Evolutionary conservation across 2,329 filamentous ascomycete species (phyloP).

Genomic region (Macrophomina phaseolina): DNA sequence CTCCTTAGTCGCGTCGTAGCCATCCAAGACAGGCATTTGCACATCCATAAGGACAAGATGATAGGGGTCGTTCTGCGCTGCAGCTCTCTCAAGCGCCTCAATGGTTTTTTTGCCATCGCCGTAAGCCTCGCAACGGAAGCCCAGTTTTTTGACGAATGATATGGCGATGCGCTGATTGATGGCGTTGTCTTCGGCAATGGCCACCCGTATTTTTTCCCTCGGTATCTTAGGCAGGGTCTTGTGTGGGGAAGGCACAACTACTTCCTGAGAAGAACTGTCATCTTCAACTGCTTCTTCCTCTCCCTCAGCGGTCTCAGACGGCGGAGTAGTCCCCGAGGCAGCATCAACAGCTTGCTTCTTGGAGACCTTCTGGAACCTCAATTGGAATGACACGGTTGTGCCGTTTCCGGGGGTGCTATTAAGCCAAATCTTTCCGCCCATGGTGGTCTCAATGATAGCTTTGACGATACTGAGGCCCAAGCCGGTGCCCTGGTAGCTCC

Average conservation of each 20-base stretch:
- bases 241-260: constrained; percentile 47
- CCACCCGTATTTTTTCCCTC: constrained; percentile 80
- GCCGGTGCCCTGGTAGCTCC: constrained; percentile 90
- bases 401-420: constrained; percentile 76
- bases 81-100: constrained; percentile 78
- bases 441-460: constrained; percentile 88
- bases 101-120: constrained; percentile 89
- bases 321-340: constrained; percentile 36
- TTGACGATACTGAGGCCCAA: constrained; percentile 94
- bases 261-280: constrained; percentile 42
- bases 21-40: constrained; percentile 92
- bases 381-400: constrained; percentile 77
- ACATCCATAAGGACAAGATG: constrained; percentile 92
- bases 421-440: constrained; percentile 83
- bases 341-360: constrained; percentile 59
- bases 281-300: constrained; percentile 50
- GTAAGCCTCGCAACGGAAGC: constrained; percentile 86
- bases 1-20: constrained; percentile 86
- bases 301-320: constrained; percentile 55
- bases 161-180: constrained; percentile 96
- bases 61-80: constrained; percentile 75
- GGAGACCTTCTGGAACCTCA: constrained; percentile 84
- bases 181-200: constrained; percentile 92
- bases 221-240: constrained; percentile 75
- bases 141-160: constrained; percentile 84